Base-by-base conservation (phyloP, 306 rosid species). In the Mimosa bimucronata region DNA sequence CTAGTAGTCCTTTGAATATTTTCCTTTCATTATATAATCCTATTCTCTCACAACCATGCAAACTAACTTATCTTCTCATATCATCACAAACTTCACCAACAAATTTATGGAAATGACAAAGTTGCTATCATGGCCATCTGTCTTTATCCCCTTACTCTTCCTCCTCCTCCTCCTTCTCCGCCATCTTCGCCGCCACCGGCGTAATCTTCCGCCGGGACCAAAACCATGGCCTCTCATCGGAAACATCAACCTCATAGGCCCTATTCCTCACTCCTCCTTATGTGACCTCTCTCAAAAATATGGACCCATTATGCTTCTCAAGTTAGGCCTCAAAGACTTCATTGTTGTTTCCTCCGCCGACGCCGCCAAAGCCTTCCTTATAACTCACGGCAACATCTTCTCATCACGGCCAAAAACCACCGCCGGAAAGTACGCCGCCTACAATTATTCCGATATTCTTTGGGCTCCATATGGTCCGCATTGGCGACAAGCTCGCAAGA, bases 161-260 rank as follows among this genome's bases (percentile, higher is more conserved):
- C 69, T n/a, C 77, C 79, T 28, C 71, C 73, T 15, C 6, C 46
- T 42, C 46, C 15, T 58, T 5, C 0, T 58, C 31, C 65, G 65
- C 16, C 31, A 4, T 9, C 69, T 76, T 53, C 86, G 84, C 25
- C 79, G 76, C 48, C 69, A 61, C 10, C 85, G 74, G n/a, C 77
- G 76, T 57, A 86, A 86, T 6, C 42, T 84, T 3, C 90, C 94
- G 0, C 91, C 91, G 5, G 93, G 94, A 5, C 94, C 94, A 46
- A 88, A 80, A 71, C 60, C 60, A 18, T 52, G 58, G 60, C 60
- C 60, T 19, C 1, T 52, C 60, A 52, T 52, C 23, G 60, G 60
- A 52, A 52, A 52, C 25, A 10, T 52, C 60, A 52, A 52, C 83
- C 90, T 88, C 26, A 86, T 90, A 16, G 86, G 91, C 58, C 0